These are phyloP conservation scores for Pseudogymnoascus sp. DNA, from an alignment of 2,329 filamentous ascomycete species.

Conservation along the genomic window DNA sequence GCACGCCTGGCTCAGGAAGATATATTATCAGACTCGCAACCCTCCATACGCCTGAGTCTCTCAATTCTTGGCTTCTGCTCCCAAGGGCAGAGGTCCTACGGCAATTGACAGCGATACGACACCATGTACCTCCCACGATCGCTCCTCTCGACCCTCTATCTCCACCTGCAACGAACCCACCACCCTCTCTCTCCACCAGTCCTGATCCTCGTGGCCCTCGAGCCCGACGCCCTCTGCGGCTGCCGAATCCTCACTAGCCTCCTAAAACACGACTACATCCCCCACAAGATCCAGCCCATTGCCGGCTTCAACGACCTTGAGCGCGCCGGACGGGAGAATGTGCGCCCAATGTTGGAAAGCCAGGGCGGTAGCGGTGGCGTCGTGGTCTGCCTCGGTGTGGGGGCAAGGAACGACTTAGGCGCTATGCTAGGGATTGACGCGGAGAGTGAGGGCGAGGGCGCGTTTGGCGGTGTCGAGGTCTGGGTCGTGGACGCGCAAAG, in stretches of 20 bases:
- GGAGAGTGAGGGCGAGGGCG: conserved; percentile 50
- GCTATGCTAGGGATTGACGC: conserved; percentile 67
- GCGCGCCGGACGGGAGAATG: conserved; percentile 68
- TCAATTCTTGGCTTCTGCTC: conserved; percentile 9
- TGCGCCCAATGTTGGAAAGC: conserved; percentile 77
- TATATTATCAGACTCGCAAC: not conserved
- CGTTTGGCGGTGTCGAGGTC: conserved; percentile 79
- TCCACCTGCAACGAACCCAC: conserved; percentile 75
- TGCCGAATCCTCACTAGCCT: conserved; percentile 88
- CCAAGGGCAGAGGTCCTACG: not conserved
- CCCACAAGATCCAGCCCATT: conserved; percentile 93
- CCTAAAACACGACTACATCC: conserved; percentile 96
- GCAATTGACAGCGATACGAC: conserved; percentile 8
- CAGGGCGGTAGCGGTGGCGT: conserved; percentile 80
- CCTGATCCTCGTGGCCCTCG: conserved; percentile 83
- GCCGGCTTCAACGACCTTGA: conserved; percentile 86
- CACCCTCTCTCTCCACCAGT: conserved; percentile 89
- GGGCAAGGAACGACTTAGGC: conserved; percentile 82
- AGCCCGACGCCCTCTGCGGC: conserved; percentile 90
- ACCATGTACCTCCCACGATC: conserved; percentile 89
- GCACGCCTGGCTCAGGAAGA: not conserved
- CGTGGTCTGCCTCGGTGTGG: conserved; percentile 86
- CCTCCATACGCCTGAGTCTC: not conserved
- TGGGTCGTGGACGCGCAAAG: conserved; percentile 90
- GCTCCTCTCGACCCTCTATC: conserved; percentile 85